Percentiles rank a stretch among this genome's conserved stretches.
Evolutionary conservation across 495 filamentous ascomycete genomes (phyloP).

Genomic region (Lineolata rhizophorae): DNA sequence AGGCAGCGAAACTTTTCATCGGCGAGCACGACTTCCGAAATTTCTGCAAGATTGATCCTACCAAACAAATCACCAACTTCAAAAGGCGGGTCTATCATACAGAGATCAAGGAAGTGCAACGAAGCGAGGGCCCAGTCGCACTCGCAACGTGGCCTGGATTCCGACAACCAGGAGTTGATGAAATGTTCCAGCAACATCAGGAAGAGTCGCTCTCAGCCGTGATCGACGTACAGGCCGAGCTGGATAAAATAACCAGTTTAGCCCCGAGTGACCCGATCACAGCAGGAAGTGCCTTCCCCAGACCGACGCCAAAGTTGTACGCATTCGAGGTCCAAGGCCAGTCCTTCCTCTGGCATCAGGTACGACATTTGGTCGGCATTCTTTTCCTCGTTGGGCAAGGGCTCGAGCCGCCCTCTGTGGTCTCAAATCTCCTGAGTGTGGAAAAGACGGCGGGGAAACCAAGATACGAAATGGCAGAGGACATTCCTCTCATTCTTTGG

Average conservation of each 20-base stretch:
- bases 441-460: conserved; percentile 46
- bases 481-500: conserved; percentile 80
- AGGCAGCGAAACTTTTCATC: conserved; percentile 55
- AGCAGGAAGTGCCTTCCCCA: too few relatives aligned
- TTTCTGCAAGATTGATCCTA: conserved; percentile 77
- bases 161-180: too few relatives aligned
- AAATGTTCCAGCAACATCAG: conserved; percentile 1
- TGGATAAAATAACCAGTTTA: too few relatives aligned
- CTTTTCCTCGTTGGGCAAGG: conserved; percentile 85
- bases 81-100: conserved; percentile 51
- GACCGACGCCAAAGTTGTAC: too few relatives aligned
- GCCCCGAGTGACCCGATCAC: too few relatives aligned
- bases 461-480: conserved; percentile 72
- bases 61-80: conserved; percentile 71
- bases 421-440: conserved; percentile 52
- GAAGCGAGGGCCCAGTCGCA: too few relatives aligned
- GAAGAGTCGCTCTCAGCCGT: conserved; percentile 9
- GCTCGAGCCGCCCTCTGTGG: conserved; percentile 49
- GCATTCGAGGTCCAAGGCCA: conserved; percentile 68
- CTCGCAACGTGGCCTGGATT: too few relatives aligned
- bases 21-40: conserved; percentile 90
- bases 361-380: conserved; percentile 71
- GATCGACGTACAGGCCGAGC: conserved; percentile 4
- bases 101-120: conserved; percentile 43
- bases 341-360: conserved; percentile 98